A percentile compares a stretch with the other conserved stretches of the same genome.
phyloP scores from a whole-genome alignment of 306 rosid species.

The Acacia acuminata region DNA sequence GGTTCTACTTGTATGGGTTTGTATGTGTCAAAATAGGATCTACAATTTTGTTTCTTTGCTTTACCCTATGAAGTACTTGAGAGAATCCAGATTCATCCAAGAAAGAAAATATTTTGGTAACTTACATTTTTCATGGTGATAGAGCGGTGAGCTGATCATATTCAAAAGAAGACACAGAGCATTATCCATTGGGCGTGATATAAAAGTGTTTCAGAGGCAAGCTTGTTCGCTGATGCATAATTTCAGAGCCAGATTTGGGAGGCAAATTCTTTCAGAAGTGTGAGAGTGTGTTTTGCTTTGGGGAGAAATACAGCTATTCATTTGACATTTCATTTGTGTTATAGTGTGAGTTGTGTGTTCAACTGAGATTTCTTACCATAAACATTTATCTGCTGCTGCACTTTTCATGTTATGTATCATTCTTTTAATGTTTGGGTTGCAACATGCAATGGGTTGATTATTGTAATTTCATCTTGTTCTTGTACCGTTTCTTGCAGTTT shows the following conservation, averaged over 20 bases:
- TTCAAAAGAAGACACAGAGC: conserved; percentile 15
- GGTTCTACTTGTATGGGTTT: not conserved
- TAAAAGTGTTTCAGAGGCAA: not conserved
- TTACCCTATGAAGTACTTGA: not conserved
- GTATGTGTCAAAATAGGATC: not conserved
- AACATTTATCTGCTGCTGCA: not conserved
- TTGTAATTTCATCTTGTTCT: not conserved
- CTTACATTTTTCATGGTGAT: conserved; percentile 12
- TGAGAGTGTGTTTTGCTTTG: conserved; percentile 1
- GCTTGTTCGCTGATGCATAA: not conserved
- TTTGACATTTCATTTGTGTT: too few species aligned
- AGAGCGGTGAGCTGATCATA: conserved; percentile 17
- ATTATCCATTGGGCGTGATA: conserved; percentile 27
- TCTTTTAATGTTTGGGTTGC: not conserved
- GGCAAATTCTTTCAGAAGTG: conserved; percentile 19
- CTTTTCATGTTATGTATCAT: not conserved
- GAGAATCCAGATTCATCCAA: not conserved
- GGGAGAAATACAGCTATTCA: not conserved
- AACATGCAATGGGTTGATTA: not conserved
- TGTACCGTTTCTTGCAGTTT: not conserved
- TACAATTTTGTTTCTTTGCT: not conserved
- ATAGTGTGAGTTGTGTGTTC: not conserved
- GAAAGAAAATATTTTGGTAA: not conserved
- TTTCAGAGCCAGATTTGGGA: not conserved
- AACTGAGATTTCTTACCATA: not conserved